phyloP scores from a whole-genome alignment of 768 basidiomycete genomes.

The Boletus rubescentipes region DNA sequence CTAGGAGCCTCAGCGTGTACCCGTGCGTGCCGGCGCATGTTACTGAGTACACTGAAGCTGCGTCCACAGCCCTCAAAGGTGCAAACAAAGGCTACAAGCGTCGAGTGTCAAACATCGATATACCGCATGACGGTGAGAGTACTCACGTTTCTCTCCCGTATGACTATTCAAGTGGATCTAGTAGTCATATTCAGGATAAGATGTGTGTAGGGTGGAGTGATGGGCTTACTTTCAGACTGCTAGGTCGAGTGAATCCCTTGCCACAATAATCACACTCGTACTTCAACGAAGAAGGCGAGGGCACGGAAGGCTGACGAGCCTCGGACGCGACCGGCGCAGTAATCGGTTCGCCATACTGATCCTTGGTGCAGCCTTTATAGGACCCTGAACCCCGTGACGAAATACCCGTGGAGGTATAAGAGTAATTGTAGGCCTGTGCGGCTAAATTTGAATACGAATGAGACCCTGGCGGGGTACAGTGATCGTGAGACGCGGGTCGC shows the following conservation, averaged over 20 bases:
- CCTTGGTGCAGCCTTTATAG: slow-evolving; percentile 16
- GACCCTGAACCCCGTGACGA: slow-evolving; percentile 23
- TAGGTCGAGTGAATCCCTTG: slow-evolving; percentile 80
- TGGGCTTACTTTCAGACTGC: slow-evolving; percentile 67
- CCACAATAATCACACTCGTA: slow-evolving; percentile 80
- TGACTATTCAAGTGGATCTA: slow-evolving; percentile 86
- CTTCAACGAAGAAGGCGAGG: slow-evolving; percentile 43
- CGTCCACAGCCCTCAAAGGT: slow-evolving; percentile 74
- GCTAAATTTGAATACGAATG: slow-evolving; percentile 24
- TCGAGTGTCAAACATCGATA: slow-evolving; percentile 14
- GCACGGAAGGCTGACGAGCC: slow-evolving; percentile 15
- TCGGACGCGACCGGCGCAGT: slow-evolving; percentile 11
- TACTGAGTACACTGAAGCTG: slow-evolving; percentile 83
- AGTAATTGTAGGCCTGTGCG: slow-evolving; percentile 20
- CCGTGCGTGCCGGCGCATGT: slow-evolving; percentile 84
- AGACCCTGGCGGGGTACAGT: slow-evolving; percentile 23
- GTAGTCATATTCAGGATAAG: slow-evolving; percentile 10
- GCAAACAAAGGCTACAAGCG: slow-evolving; percentile 64
- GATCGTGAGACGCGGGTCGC: slow-evolving; percentile 29
- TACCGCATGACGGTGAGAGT: neutral
- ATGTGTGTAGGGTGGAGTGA: neutral
- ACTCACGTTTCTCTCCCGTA: slow-evolving; percentile 82
- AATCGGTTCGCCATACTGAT: slow-evolving; percentile 19
- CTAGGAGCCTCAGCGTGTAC: slow-evolving; percentile 49
- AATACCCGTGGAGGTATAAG: slow-evolving; percentile 11